Evolutionary conservation across 371 early-diverging fungal species (phyloP), one percentile per base, ranked within the genome.

Genomic region (Mucor piriformis): DNA sequence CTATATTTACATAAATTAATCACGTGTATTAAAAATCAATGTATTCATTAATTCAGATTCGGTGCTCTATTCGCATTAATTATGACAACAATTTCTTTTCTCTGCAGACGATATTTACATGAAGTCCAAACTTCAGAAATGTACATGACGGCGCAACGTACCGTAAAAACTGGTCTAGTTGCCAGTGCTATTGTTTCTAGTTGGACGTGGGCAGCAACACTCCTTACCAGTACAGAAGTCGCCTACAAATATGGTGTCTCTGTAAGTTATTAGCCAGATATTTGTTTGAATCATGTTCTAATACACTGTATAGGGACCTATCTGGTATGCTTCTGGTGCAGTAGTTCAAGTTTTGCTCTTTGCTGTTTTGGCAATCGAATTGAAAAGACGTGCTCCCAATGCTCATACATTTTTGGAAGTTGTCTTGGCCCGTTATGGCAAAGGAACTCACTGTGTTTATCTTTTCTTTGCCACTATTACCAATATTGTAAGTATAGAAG

Each of bases 281-380:
- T n/a, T n/a, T n/a, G n/a, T n/a, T n/a, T n/a, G n/a, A n/a, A n/a
- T n/a, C n/a, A n/a, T n/a, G n/a, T n/a, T n/a, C n/a, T n/a, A n/a
- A n/a, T n/a, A 13, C 3, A 15, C 29, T 49, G 20, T 16, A 16
- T 37, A 68, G 64, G 66, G 66, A 15, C 66, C 66, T 33, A 56
- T 85, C n/a, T 84, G 85, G 86, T 88, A 88, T 66, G 89, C 86
- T 3, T 78, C 88, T 6, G 89, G 89, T 15, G 88, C 89, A 7
- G 72, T 79, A 46, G 81, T 88, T 3, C 89, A 89, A 71, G 86
- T 88, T 7, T 59, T 87, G 3, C 48, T 88, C n/a, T 88, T 88
- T 60, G 85, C 87, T 21, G 83, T 88, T 4, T 72, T 89, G 32
- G 89, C 89, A 24, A 86, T 88, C 43, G 87, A 87, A 60, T 59